Conservation (phyloP, 176 grass and related monocot genomes). For the Puccinellia tenuiflora region DNA sequence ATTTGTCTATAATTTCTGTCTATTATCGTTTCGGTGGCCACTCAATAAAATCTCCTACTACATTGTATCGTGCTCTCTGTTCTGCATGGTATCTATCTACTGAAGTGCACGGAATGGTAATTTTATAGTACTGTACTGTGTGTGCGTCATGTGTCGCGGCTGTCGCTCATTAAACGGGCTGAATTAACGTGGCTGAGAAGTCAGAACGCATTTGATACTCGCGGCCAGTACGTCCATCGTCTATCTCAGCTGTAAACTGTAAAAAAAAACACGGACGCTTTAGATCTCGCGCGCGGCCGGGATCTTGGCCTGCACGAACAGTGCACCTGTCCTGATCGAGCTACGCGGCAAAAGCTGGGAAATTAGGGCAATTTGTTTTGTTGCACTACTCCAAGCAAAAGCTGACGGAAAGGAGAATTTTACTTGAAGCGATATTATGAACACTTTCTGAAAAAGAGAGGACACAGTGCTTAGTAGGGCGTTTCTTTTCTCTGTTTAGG, state of each 20-base stretch:
- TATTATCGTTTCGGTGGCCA: conserved; percentile 16
- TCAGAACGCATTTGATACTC: neutral
- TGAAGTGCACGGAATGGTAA: neutral
- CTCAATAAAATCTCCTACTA: conserved; percentile 30
- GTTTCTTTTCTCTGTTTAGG: neutral
- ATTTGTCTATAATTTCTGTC: conserved; percentile 44
- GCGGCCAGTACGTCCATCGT: neutral
- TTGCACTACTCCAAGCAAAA: neutral
- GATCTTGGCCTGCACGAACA: neutral
- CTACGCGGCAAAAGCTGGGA: neutral
- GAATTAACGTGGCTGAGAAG: neutral
- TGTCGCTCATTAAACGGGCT: neutral
- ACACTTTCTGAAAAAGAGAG: neutral
- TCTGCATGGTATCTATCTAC: neutral
- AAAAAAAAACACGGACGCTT: conserved; percentile 25
- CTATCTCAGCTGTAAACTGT: neutral
- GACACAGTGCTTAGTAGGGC: neutral
- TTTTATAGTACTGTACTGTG: neutral
- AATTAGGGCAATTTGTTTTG: neutral
- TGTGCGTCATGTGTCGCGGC: no score
- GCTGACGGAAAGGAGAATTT: conserved; percentile 11
- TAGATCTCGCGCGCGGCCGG: conserved; percentile 11
- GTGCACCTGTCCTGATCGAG: neutral
- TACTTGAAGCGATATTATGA: neutral
- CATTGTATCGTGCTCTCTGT: neutral